These are phyloP conservation scores for Suhomyces taliae DNA, from an alignment of 1,139 yeast genomes.

Conservation along the genomic window DNA sequence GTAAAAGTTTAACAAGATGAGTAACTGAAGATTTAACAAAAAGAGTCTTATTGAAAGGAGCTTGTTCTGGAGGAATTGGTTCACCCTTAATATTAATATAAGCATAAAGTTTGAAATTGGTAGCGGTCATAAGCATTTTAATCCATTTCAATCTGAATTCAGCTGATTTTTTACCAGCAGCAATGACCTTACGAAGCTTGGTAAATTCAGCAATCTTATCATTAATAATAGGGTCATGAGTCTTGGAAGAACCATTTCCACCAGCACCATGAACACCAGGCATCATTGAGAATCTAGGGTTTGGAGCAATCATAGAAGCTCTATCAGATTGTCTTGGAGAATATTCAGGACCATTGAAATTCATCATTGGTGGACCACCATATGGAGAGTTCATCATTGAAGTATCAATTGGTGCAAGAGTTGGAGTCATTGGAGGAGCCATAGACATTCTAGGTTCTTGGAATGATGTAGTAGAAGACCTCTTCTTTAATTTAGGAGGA, in stretches of 20 bases:
- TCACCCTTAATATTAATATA: constrained; percentile 50
- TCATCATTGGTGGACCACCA: constrained; percentile 24
- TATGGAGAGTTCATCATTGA: constrained; percentile 12
- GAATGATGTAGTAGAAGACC: constrained; percentile 13
- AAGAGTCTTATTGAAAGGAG: constrained; percentile 32
- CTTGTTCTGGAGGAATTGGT: constrained; percentile 32
- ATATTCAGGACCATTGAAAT: constrained; percentile 21
- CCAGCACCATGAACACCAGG: constrained; percentile 4
- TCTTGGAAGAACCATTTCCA: constrained; percentile 10
- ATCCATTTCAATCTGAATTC: constrained; percentile 48
- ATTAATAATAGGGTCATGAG: constrained; percentile 22
- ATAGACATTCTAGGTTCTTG: constrained; percentile 13
- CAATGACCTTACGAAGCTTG: constrained; percentile 36
- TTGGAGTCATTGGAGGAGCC: constrained; percentile 15
- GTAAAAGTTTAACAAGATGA: constrained; percentile 40
- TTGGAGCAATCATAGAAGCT: constrained; percentile 17
- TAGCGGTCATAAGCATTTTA: constrained; percentile 44
- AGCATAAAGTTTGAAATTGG: constrained; percentile 41
- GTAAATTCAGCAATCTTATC: constrained; percentile 39
- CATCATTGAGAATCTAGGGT: constrained; percentile 11
- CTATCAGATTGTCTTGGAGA: constrained; percentile 13
- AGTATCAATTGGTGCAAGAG: constrained; percentile 11
- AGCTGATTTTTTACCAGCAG: constrained; percentile 45
- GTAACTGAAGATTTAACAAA: constrained; percentile 44
- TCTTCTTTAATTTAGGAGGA: constrained; percentile 7